These are phyloP conservation scores for Backusella sp. DNA, from an alignment of 192 early-diverging fungal genomes.

Conservation along the genomic window DNA sequence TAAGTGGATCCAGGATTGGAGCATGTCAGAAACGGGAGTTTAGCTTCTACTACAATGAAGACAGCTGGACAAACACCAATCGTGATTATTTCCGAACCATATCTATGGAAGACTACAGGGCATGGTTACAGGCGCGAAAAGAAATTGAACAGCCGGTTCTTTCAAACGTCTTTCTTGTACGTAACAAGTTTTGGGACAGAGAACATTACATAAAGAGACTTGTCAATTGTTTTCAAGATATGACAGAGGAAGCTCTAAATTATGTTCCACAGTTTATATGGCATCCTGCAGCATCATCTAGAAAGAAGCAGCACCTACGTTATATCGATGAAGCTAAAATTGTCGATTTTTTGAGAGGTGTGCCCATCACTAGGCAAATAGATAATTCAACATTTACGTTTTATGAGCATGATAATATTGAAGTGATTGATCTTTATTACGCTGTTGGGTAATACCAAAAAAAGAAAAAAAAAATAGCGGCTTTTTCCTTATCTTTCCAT, in stretches of 20 bases:
- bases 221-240: not conserved
- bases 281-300: not conserved
- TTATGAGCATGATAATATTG: slow-evolving; percentile 15
- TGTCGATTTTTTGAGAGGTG: not conserved
- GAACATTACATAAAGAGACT: not conserved
- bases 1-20: slow-evolving; percentile 26
- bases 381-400: not conserved
- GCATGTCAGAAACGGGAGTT: slow-evolving; percentile 30
- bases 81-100: slow-evolving; percentile 23
- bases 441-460: slow-evolving; percentile 28
- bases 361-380: not conserved
- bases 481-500: not conserved
- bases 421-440: slow-evolving; percentile 35
- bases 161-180: slow-evolving; percentile 24
- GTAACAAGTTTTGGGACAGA: not conserved
- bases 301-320: not conserved
- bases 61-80: slow-evolving; percentile 17
- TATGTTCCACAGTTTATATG: not conserved
- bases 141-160: not conserved
- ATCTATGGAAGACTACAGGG: slow-evolving; percentile 21
- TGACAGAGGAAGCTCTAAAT: not conserved
- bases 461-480: not conserved
- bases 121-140: slow-evolving; percentile 27
- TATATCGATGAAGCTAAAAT: not conserved
- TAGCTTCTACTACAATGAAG: slow-evolving; percentile 34